phyloP scores from a whole-genome alignment of 1,284 basidiomycete species.

The Cerrena zonata region DNA sequence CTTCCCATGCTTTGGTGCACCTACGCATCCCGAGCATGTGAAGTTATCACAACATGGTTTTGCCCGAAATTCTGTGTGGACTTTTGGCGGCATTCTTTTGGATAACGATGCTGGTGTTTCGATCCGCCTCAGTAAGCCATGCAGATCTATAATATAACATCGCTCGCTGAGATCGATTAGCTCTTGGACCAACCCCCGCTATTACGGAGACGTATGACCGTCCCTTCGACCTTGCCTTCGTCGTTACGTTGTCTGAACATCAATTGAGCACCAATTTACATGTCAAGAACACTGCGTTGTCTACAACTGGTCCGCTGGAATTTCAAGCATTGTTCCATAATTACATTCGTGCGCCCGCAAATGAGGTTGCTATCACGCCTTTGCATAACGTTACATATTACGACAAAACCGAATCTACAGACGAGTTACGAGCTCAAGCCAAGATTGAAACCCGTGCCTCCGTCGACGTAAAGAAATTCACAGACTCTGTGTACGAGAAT shows the following conservation, averaged over 20 bases:
- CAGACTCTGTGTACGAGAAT: constrained; percentile 73
- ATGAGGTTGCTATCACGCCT: constrained; percentile 52
- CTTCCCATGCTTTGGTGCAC: constrained; percentile 82
- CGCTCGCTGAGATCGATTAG: constrained; percentile 32
- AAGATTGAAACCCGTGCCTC: constrained; percentile 58
- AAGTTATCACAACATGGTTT: constrained; percentile 80
- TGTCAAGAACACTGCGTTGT: constrained; percentile 61
- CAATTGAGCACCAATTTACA: constrained; percentile 76
- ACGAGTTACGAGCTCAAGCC: constrained; percentile 40
- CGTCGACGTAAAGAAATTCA: constrained; percentile 61
- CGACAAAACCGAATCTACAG: constrained; percentile 69
- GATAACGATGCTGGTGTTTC: constrained; percentile 71
- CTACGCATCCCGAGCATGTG: constrained; percentile 66
- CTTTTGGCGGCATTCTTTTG: constrained; percentile 55
- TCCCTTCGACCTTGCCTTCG: constrained; percentile 67
- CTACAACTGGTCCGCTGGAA: constrained; percentile 46
- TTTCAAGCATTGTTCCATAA: constrained; percentile 87
- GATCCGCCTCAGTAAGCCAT: constrained; percentile 60
- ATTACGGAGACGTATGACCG: constrained; percentile 56
- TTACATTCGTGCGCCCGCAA: constrained; percentile 69
- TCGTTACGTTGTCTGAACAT: constrained; percentile 71
- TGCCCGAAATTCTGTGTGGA: constrained; percentile 71
- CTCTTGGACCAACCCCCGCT: constrained; percentile 52
- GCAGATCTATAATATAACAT: not conserved
- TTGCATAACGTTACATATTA: constrained; percentile 60